Evolutionary conservation across 768 basidiomycete genomes (phyloP).

Genomic region (Hysterangium stoloniferum): DNA sequence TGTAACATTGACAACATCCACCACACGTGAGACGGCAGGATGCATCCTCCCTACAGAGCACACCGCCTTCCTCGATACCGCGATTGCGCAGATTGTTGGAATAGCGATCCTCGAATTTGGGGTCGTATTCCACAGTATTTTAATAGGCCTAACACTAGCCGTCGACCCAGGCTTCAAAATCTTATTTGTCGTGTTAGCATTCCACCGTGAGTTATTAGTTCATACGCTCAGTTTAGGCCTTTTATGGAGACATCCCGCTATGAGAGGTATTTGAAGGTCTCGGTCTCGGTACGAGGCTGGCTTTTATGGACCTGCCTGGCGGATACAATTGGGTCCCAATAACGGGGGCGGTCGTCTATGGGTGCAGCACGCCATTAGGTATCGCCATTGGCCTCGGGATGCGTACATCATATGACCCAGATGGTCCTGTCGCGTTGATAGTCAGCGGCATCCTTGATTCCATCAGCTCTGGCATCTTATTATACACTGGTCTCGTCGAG

Average conservation of each 20-base stretch:
- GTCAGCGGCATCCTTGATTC: slow-evolving; percentile 84
- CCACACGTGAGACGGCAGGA: slow-evolving; percentile 7
- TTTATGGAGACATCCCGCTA: neutral
- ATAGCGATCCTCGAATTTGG: slow-evolving; percentile 93
- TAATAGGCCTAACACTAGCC: slow-evolving; percentile 90
- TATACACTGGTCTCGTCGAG: slow-evolving; percentile 86
- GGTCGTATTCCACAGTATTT: slow-evolving; percentile 76
- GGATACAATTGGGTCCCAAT: slow-evolving; percentile 51
- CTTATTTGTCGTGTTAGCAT: slow-evolving; percentile 84
- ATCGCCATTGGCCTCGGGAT: slow-evolving; percentile 80
- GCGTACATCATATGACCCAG: slow-evolving; percentile 76
- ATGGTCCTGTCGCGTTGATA: slow-evolving; percentile 63
- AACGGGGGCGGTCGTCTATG: slow-evolving; percentile 56
- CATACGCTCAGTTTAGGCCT: neutral
- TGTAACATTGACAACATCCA: slow-evolving; percentile 4
- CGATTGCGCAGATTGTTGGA: slow-evolving; percentile 70
- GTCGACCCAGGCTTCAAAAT: slow-evolving; percentile 73
- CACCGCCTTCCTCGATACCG: slow-evolving; percentile 31
- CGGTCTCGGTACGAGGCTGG: slow-evolving; percentile 85
- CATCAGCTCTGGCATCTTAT: slow-evolving; percentile 76
- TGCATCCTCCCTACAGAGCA: slow-evolving; percentile 5
- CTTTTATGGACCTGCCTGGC: slow-evolving; percentile 58
- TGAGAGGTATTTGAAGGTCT: slow-evolving; percentile 91
- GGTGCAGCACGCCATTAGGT: slow-evolving; percentile 78
- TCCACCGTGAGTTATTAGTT: slow-evolving; percentile 80